These are phyloP conservation scores for Nannizziopsis arthrosporioides DNA, from an alignment of 2,329 filamentous ascomycete genomes.

Conservation along the genomic window DNA sequence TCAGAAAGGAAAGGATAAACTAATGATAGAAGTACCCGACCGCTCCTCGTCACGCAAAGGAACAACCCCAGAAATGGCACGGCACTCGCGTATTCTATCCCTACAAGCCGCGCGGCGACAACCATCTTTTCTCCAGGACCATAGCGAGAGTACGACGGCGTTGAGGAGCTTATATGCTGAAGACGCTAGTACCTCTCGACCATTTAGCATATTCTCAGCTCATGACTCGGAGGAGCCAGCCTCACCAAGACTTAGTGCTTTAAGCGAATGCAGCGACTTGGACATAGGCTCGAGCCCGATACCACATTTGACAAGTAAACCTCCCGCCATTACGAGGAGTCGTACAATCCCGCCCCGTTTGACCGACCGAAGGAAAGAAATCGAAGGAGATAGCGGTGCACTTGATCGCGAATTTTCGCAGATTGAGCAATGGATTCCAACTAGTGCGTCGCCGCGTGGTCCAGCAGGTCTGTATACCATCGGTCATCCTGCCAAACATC, in stretches of 20 bases:
- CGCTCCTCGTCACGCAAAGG: conserved; percentile 29
- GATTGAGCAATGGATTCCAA: conserved; percentile 27
- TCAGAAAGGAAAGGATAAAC: conserved; percentile 20
- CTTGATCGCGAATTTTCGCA: conserved; percentile 14
- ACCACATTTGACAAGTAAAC: conserved; percentile 12
- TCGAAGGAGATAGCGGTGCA: not conserved
- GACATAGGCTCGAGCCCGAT: conserved; percentile 23
- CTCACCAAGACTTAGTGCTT: conserved; percentile 33
- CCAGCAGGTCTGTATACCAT: conserved; percentile 15
- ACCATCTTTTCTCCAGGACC: conserved; percentile 31
- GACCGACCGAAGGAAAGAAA: too few species aligned
- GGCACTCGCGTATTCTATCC: conserved; percentile 18
- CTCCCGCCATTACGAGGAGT: not conserved
- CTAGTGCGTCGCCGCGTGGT: conserved; percentile 16
- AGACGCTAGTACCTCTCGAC: conserved; percentile 22
- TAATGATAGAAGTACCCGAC: conserved; percentile 29
- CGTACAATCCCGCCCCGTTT: too few species aligned
- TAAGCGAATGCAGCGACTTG: conserved; percentile 37
- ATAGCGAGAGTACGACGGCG: conserved; percentile 28
- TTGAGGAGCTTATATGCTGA: conserved; percentile 31
- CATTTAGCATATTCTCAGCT: conserved; percentile 28
- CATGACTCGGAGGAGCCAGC: conserved; percentile 25
- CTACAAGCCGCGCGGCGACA: conserved; percentile 21
- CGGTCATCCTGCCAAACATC: conserved; percentile 5
- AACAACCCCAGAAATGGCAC: conserved; percentile 15